Base-by-base conservation (phyloP, 2,329 filamentous ascomycete genomes). In the Fusarium sp. region DNA sequence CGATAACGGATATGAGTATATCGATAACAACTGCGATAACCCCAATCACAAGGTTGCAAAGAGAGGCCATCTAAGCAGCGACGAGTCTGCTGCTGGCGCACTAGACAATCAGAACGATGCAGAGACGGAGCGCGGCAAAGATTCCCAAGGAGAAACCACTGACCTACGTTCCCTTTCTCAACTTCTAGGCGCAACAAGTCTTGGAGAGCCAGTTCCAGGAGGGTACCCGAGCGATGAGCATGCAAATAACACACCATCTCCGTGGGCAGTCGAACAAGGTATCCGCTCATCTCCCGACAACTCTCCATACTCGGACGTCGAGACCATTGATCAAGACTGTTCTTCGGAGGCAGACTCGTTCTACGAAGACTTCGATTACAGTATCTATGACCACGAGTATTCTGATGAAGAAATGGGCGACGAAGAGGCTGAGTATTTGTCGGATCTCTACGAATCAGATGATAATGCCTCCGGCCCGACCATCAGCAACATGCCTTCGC, bases 361-460 rank as follows among this genome's bases (percentile, higher is more conserved):
- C 10, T 34, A 38, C 8, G 28, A 55, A 20, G 26, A 34, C 11
- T 30, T 34, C 6, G 47, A 38, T n/a, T 10, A 6, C 16, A 34
- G 38, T 28, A 23, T 18, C 23, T 15, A 30, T 30, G 23, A 10
- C 8, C 11, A 46, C 4, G 26, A 33, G 6, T n/a, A 13, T 16
- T 57, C 51, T 3, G 44, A 42, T 1, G 20, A 34, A 0, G 47
- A 67, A n/a, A 33, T 42, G 3, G 54, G 57, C 2, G 56, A 69
- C 16, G 40, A 59, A 34, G 50, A 57, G 37, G 51, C 4, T 23
- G 47, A 36, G 4, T 47, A 66, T 31, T 11, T 42, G 28, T 41
- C 33, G 6, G 31, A 45, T 13, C 9, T 16, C 16, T 30, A 13
- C 18, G 49, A 38, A 31, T 38, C 8, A 15, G 23, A 30, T 9